Conservation (phyloP, 2,329 filamentous ascomycete genomes). For the Purpureocillium takamizusanense region DNA sequence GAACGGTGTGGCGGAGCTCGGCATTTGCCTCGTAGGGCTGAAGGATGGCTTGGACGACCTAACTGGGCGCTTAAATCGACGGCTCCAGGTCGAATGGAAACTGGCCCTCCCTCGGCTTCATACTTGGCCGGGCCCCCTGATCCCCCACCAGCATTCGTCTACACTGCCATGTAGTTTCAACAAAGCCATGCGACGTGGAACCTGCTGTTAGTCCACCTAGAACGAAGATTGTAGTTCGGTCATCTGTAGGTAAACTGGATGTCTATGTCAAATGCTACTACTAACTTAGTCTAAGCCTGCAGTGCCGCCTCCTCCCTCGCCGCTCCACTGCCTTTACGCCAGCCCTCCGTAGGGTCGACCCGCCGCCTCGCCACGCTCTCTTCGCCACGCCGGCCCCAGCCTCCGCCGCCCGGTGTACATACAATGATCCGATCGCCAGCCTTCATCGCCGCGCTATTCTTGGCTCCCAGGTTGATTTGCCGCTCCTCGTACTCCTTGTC, state of each 20-base stretch:
- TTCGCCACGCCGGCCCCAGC: constrained; percentile 57
- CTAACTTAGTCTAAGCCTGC: constrained; percentile 32
- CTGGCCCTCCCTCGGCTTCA: not conserved
- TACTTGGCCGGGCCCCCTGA: too few species aligned
- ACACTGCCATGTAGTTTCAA: not conserved
- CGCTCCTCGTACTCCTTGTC: constrained; percentile 45
- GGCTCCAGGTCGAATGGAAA: not conserved
- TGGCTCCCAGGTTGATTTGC: constrained; percentile 64
- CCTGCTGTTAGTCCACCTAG: too few species aligned
- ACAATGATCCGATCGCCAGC: constrained; percentile 71
- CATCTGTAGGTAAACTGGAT: too few species aligned
- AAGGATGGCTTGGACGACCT: not conserved
- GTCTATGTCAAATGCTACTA: not conserved
- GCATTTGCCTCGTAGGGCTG: constrained; percentile 5
- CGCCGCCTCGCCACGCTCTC: constrained; percentile 40
- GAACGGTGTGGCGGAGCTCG: constrained; percentile 3
- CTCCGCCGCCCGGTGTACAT: constrained; percentile 69
- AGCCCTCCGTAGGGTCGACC: constrained; percentile 45
- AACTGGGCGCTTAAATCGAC: not conserved
- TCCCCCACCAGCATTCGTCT: too few species aligned
- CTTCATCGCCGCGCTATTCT: constrained; percentile 71
- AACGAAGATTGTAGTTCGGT: too few species aligned
- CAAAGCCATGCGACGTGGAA: too few species aligned
- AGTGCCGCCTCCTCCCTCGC: constrained; percentile 49
- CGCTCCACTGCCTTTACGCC: constrained; percentile 48